A percentile compares a stretch with the other conserved stretches of the same genome.
Evolutionary conservation across 1,284 basidiomycete genomes (phyloP).

Genomic region (Chalciporus piperatoides): DNA sequence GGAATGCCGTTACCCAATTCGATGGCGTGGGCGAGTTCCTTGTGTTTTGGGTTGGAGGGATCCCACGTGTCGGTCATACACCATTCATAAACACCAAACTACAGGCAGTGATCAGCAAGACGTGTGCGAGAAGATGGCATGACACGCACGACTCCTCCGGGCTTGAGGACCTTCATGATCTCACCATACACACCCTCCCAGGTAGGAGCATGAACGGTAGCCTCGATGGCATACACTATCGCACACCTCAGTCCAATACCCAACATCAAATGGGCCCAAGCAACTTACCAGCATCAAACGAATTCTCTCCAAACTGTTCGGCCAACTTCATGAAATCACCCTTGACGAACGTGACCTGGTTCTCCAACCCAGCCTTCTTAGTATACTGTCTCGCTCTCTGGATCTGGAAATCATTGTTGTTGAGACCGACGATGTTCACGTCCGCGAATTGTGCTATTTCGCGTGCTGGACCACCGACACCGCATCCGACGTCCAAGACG

Average conservation of each 20-base stretch:
- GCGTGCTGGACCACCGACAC: conserved; percentile 94
- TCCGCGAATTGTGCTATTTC: conserved; percentile 94
- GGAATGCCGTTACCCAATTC: conserved; percentile 97
- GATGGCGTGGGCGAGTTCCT: conserved; percentile 86
- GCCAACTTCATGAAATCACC: conserved; percentile 96
- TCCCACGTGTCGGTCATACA: conserved; percentile 98
- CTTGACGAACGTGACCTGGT: conserved; percentile 80
- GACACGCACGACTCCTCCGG: conserved; percentile 83
- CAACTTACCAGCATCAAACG: conserved; percentile 86
- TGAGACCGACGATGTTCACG: conserved; percentile 83
- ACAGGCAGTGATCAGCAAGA: conserved; percentile 1
- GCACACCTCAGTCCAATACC: background rate
- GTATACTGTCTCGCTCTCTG: conserved; percentile 85
- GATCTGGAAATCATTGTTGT: conserved; percentile 98
- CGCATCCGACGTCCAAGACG: conserved; percentile 97
- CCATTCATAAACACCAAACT: conserved; percentile 99
- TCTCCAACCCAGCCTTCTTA: conserved; percentile 69
- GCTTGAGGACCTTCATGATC: conserved; percentile 94
- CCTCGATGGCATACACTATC: conserved; percentile 94
- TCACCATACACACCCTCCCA: conserved; percentile 96
- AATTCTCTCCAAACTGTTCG: conserved; percentile 91
- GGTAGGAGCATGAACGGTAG: conserved; percentile 93
- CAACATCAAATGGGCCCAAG: background rate
- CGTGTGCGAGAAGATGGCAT: background rate
- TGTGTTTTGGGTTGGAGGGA: conserved; percentile 82